phyloP scores from a whole-genome alignment of 345 rosid species.

The Pugionium dolabratum region DNA sequence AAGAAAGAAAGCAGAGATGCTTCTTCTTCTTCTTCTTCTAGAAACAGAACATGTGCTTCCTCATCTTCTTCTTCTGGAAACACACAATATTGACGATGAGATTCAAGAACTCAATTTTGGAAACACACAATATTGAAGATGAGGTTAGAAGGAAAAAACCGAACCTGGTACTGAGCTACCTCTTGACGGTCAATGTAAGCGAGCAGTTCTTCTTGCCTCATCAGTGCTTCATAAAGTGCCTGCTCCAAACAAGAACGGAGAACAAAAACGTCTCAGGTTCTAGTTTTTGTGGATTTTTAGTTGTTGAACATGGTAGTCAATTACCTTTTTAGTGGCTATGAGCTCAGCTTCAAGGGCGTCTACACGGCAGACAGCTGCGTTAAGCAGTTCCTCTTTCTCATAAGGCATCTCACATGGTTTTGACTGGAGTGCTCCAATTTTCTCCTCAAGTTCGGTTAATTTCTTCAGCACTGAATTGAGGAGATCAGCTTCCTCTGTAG shows the following conservation, averaged over 20 bases:
- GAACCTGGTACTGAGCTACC: constrained; percentile 68
- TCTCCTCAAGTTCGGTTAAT: constrained; percentile 85
- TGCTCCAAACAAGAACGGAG: constrained; percentile 35
- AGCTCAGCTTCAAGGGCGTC: constrained; percentile 98
- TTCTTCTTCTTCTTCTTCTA: constrained; percentile 54
- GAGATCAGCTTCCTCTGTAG: constrained; percentile 53
- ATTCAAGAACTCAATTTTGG: constrained; percentile 3
- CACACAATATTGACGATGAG: constrained; percentile 12
- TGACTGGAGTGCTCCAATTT: constrained; percentile 72
- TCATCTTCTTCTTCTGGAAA: constrained; percentile 36
- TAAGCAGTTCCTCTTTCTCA: constrained; percentile 93
- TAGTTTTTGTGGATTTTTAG: not conserved
- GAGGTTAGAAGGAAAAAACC: constrained; percentile 5
- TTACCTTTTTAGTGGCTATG: constrained; percentile 97
- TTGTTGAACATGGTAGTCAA: constrained; percentile 10
- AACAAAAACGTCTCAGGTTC: constrained; percentile 2
- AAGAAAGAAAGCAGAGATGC: constrained; percentile 9
- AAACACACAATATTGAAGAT: constrained; percentile 17
- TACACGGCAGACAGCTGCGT: constrained; percentile 97
- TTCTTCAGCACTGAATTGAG: constrained; percentile 75
- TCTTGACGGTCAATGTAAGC: constrained; percentile 92
- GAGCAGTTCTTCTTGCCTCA: constrained; percentile 95
- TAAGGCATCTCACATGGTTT: constrained; percentile 96
- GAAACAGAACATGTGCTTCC: constrained; percentile 39
- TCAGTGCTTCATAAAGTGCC: constrained; percentile 92